Evolutionary conservation across 495 filamentous ascomycete species (phyloP).

Genomic region (Penicillium egyptiacum): DNA sequence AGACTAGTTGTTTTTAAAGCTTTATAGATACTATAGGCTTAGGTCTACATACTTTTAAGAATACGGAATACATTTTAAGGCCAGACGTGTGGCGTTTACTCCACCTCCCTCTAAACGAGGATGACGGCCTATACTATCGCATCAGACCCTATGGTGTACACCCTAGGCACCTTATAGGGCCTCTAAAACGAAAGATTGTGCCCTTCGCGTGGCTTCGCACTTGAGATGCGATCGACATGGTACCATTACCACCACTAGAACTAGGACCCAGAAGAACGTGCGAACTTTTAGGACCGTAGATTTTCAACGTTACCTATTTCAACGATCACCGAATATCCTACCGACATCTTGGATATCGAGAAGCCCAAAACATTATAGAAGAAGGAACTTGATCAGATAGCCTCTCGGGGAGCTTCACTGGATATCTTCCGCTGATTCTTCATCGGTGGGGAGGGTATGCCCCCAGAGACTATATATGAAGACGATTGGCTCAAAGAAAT

Average conservation of each 20-base stretch:
- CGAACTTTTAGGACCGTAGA: slow-evolving; percentile 9
- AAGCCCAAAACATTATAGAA: not conserved
- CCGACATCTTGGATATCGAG: not conserved
- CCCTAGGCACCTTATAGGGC: slow-evolving; percentile 17
- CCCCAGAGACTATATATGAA: slow-evolving; percentile 16
- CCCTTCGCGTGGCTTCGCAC: slow-evolving; percentile 7
- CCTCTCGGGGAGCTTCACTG: slow-evolving; percentile 16
- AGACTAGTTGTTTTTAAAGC: slow-evolving; percentile 19
- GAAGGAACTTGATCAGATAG: slow-evolving; percentile 10
- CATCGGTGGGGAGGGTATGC: slow-evolving; percentile 15
- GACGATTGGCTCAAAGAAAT: slow-evolving; percentile 17
- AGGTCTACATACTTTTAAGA: slow-evolving; percentile 16
- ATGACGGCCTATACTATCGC: slow-evolving; percentile 10
- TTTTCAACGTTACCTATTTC: slow-evolving; percentile 7
- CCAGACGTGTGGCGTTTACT: slow-evolving; percentile 21
- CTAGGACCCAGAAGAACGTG: slow-evolving; percentile 13
- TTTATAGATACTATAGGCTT: slow-evolving; percentile 23
- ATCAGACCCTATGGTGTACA: slow-evolving; percentile 4
- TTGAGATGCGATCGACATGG: slow-evolving; percentile 14
- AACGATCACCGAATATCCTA: not conserved
- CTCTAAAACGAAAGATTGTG: slow-evolving; percentile 5
- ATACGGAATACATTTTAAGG: slow-evolving; percentile 11
- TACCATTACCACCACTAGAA: slow-evolving; percentile 14
- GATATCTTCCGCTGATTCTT: slow-evolving; percentile 20
- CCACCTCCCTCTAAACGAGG: slow-evolving; percentile 14